These are phyloP conservation scores for Penicillium desertorum DNA, from an alignment of 495 filamentous ascomycete species.

Conservation along the genomic window DNA sequence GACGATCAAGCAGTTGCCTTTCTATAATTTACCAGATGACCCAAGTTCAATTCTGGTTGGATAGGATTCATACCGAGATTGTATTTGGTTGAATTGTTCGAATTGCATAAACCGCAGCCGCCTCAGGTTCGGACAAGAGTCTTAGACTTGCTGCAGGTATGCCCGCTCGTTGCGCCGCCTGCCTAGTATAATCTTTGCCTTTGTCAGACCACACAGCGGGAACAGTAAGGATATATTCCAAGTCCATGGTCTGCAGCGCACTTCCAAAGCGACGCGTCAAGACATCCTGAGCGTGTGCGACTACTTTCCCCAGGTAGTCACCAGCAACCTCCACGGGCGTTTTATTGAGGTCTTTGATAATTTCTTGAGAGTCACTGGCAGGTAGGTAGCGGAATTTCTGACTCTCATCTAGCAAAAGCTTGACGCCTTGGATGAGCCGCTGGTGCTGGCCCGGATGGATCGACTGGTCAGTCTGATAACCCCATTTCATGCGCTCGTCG, in stretches of 20 bases:
- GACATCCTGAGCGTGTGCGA: slow-evolving; percentile 31
- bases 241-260: slow-evolving; percentile 11
- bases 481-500: slow-evolving; percentile 37
- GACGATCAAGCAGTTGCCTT: slow-evolving; percentile 49
- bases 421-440: slow-evolving; percentile 34
- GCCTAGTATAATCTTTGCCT: slow-evolving; percentile 48
- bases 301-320: slow-evolving; percentile 46
- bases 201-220: slow-evolving; percentile 56
- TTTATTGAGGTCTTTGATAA: slow-evolving; percentile 26
- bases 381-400: slow-evolving; percentile 22
- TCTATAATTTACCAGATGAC: slow-evolving; percentile 21
- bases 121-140: slow-evolving; percentile 63
- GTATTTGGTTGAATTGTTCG: slow-evolving; percentile 31
- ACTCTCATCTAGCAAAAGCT: slow-evolving; percentile 38
- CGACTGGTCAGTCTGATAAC: slow-evolving; percentile 36
- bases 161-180: slow-evolving; percentile 50
- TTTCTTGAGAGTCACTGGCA: slow-evolving; percentile 15
- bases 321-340: slow-evolving; percentile 35
- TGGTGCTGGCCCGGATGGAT: slow-evolving; percentile 8
- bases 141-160: slow-evolving; percentile 39
- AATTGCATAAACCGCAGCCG: slow-evolving; percentile 56
- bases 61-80: slow-evolving; percentile 21
- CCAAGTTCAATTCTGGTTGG: neutral
- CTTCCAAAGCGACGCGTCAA: slow-evolving; percentile 35
- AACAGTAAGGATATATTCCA: slow-evolving; percentile 51